phyloP scores from a whole-genome alignment of 75 land plant species.

The Pinus tabuliformis region DNA sequence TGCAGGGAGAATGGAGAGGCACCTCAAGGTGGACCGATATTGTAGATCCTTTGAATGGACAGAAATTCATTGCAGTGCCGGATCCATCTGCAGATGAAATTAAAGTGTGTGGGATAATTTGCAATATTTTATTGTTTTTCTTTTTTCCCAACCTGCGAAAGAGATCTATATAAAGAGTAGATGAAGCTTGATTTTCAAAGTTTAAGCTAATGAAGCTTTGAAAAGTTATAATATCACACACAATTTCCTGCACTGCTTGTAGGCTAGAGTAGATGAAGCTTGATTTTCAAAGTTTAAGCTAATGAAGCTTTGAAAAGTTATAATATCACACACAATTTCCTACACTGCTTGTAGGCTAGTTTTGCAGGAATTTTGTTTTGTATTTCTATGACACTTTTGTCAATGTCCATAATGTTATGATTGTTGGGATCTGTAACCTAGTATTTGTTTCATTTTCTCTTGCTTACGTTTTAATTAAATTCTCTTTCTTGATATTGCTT shows the following conservation, averaged over 20 bases:
- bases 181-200: background rate
- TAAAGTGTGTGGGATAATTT: conserved; percentile 32
- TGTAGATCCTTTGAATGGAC: conserved; percentile 90
- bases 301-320: background rate
- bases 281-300: background rate
- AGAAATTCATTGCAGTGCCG: conserved; percentile 78
- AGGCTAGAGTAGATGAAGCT: background rate
- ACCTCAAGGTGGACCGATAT: conserved; percentile 54
- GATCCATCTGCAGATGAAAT: conserved; percentile 58
- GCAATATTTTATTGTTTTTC: background rate
- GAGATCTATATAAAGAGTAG: background rate
- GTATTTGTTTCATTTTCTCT: background rate
- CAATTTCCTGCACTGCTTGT: background rate
- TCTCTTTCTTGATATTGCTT: conserved; percentile 5
- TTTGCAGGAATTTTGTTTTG: background rate
- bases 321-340: background rate
- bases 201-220: background rate
- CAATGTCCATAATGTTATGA: background rate
- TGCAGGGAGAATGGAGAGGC: conserved; percentile 79
- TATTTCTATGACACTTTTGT: background rate
- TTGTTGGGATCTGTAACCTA: background rate
- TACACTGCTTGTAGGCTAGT: no score
- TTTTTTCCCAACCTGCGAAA: background rate
- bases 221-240: background rate
- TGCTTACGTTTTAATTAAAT: background rate